Percentiles rank a stretch among this genome's conserved stretches.
phyloP scores from a whole-genome alignment of 192 early-diverging fungal genomes.

The Mortierella claussenii region DNA sequence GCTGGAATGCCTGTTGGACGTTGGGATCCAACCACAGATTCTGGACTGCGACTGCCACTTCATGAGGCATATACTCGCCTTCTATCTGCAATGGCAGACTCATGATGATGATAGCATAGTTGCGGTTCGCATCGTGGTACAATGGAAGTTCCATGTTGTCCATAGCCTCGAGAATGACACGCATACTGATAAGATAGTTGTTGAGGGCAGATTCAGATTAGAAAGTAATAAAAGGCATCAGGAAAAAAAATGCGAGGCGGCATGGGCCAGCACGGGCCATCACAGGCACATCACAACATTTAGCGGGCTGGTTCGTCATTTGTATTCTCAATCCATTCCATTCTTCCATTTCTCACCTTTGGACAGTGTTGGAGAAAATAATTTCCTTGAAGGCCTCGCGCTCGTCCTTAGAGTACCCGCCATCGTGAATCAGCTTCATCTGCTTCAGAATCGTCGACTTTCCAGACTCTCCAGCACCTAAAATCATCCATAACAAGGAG shows the following conservation, averaged over 20 bases:
- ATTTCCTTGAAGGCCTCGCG: conserved; percentile 94
- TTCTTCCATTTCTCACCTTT: conserved; percentile 60
- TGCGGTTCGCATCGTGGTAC: conserved; percentile 72
- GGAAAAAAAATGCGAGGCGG: too few relatives aligned
- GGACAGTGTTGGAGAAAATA: conserved; percentile 94
- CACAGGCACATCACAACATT: background rate
- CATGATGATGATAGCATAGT: conserved; percentile 78
- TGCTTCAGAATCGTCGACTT: conserved; percentile 98
- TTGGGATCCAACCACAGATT: conserved; percentile 87
- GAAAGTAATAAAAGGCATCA: too few relatives aligned
- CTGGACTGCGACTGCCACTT: conserved; percentile 83
- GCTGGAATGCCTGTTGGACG: conserved; percentile 81
- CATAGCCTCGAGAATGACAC: conserved; percentile 97
- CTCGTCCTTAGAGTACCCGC: conserved; percentile 91
- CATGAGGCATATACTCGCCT: conserved; percentile 83
- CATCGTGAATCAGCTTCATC: conserved; percentile 98
- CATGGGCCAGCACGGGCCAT: background rate
- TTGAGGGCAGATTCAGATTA: too few relatives aligned
- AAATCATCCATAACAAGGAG: background rate
- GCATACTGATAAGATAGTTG: too few relatives aligned
- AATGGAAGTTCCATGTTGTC: conserved; percentile 81
- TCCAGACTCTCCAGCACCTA: conserved; percentile 96
- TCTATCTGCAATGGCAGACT: conserved; percentile 89
- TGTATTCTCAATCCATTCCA: too few relatives aligned
- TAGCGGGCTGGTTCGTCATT: background rate